Evolutionary conservation across 768 basidiomycete species (phyloP).

Genomic region (Russula lepida): DNA sequence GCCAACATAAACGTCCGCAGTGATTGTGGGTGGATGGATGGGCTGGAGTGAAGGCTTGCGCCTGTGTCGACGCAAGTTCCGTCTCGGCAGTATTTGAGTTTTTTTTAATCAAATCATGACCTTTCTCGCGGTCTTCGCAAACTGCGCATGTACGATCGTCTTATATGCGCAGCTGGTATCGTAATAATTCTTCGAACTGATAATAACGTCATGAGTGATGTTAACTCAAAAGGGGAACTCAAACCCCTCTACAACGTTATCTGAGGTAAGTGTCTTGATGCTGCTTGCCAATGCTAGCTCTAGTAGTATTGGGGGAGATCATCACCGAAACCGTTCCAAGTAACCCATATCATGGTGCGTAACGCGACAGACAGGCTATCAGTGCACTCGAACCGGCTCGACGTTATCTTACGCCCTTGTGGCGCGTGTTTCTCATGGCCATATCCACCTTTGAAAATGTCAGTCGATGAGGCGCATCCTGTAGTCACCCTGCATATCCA

Average conservation of each 20-base stretch:
- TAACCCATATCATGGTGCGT: background rate
- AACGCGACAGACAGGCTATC: background rate
- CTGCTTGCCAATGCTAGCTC: background rate
- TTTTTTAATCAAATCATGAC: background rate
- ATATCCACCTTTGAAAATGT: background rate
- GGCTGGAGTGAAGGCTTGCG: background rate
- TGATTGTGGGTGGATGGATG: background rate
- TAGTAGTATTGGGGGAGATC: background rate
- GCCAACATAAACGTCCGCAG: background rate
- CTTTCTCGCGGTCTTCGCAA: background rate
- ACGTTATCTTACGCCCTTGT: background rate
- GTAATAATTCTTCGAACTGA: background rate
- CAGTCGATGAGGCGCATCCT: background rate
- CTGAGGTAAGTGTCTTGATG: background rate
- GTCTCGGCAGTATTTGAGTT: slow-evolving; percentile 6
- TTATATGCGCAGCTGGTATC: background rate
- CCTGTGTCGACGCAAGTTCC: slow-evolving; percentile 3
- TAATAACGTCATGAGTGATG: background rate
- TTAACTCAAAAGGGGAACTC: background rate
- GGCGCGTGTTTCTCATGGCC: background rate
- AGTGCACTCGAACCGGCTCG: background rate
- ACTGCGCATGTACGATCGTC: background rate
- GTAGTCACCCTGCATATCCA: background rate
- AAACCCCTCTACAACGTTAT: background rate
- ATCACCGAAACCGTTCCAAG: background rate